Evolutionary conservation across 371 early-diverging fungal species (phyloP).

Genomic region (Smittium mucronatum): DNA sequence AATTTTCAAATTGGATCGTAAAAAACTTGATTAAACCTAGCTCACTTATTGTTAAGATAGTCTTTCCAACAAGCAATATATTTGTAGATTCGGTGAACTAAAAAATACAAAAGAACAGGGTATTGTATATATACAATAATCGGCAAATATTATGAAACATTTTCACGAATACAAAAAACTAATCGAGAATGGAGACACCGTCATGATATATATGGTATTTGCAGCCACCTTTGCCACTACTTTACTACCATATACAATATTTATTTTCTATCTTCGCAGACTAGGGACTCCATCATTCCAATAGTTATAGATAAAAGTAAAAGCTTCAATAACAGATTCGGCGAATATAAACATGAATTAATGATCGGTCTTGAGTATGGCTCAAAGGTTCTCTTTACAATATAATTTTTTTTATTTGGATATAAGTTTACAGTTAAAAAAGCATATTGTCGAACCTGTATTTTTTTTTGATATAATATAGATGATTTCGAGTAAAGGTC

Average conservation of each 20-base stretch:
- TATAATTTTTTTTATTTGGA: background rate
- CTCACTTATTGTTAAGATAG: too few species aligned
- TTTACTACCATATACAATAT: background rate
- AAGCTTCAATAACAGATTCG: constrained; percentile 57
- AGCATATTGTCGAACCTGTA: background rate
- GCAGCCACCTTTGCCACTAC: background rate
- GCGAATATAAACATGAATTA: constrained; percentile 40
- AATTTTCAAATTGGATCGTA: too few species aligned
- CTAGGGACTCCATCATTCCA: constrained; percentile 49
- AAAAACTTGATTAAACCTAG: too few species aligned
- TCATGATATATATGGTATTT: constrained; percentile 45
- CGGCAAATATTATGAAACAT: background rate
- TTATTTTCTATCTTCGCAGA: constrained; percentile 26
- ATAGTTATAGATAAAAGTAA: constrained; percentile 42
- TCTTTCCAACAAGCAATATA: too few species aligned
- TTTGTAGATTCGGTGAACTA: too few species aligned
- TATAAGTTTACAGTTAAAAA: background rate
- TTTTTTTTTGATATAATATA: constrained; percentile 16
- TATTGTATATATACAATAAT: too few species aligned
- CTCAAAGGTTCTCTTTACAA: constrained; percentile 40
- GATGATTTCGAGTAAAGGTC: constrained; percentile 53
- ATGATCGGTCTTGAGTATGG: constrained; percentile 81
- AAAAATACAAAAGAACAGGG: too few species aligned
- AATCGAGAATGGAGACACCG: constrained; percentile 45
- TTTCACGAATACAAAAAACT: constrained; percentile 33